Conservation (phyloP, 2,329 filamentous ascomycete genomes). For the Plectosphaerella sp. region DNA sequence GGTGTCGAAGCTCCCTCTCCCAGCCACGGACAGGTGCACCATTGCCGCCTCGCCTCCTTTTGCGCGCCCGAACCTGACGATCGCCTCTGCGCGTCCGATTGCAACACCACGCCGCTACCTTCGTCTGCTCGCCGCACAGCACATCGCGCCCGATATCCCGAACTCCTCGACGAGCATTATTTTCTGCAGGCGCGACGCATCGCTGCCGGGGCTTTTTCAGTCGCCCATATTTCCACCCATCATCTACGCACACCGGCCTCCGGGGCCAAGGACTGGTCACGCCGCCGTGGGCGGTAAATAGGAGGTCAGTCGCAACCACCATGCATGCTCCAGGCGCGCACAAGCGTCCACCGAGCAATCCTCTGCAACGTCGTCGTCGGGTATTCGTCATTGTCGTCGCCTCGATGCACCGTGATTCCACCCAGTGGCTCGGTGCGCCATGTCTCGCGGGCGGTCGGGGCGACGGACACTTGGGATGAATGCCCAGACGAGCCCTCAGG, state of each 20-base stretch:
- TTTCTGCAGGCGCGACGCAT: no score
- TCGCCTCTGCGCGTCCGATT: conserved; percentile 4
- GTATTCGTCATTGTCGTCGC: no score
- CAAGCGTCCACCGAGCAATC: no score
- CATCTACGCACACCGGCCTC: not conserved
- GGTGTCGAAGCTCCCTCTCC: not conserved
- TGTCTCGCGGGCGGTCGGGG: no score
- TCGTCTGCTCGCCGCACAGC: not conserved
- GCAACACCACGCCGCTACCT: conserved; percentile 4
- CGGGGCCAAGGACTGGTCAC: not conserved
- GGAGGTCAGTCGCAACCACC: not conserved
- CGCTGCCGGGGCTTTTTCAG: no score
- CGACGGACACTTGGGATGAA: no score
- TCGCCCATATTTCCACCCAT: no score
- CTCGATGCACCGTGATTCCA: no score
- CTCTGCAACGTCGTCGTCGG: no score
- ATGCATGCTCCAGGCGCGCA: no score
- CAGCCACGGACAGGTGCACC: not conserved
- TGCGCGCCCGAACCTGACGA: conserved; percentile 11
- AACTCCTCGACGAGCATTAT: not conserved
- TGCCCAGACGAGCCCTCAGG: no score
- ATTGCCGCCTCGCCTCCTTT: conserved; percentile 10
- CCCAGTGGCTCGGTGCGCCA: no score
- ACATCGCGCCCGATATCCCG: not conserved
- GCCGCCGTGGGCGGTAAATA: not conserved